Percentiles rank a stretch among this genome's conserved stretches.
These are phyloP conservation scores for Vairimorpha apis DNA, from an alignment of 371 early-diverging fungal species.

Conservation along the genomic window DNA sequence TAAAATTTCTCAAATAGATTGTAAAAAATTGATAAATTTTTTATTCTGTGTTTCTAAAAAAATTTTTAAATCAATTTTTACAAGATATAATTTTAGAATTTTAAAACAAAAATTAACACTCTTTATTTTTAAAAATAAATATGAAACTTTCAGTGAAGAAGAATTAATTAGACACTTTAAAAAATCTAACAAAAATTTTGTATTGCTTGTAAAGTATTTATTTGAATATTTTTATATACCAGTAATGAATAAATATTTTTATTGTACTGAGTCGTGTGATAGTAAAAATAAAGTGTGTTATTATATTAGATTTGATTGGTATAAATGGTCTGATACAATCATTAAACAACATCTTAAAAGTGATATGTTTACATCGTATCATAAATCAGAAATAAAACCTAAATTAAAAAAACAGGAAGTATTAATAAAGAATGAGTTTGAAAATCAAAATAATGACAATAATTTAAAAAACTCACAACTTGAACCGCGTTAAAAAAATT, in stretches of 20 bases:
- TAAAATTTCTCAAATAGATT: constrained; percentile 1
- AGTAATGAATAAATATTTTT: constrained; percentile 45
- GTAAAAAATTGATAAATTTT: constrained; percentile 43
- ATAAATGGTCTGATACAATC: constrained; percentile 1
- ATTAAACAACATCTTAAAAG: constrained; percentile 21
- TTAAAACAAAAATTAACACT: constrained; percentile 49
- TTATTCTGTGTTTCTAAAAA: constrained; percentile 56
- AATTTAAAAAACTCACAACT: not conserved
- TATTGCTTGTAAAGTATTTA: not conserved
- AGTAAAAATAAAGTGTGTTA: constrained; percentile 42
- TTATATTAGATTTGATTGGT: constrained; percentile 35
- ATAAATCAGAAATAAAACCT: too few species aligned
- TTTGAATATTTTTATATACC: constrained; percentile 46
- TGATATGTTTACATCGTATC: too few species aligned
- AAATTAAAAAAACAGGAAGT: too few species aligned
- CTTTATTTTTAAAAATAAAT: constrained; percentile 47
- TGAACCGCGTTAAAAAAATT: not conserved
- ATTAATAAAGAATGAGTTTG: too few species aligned
- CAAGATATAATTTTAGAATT: constrained; percentile 43
- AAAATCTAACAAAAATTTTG: constrained; percentile 18
- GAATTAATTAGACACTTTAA: constrained; percentile 45
- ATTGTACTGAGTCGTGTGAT: constrained; percentile 38
- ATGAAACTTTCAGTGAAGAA: constrained; percentile 35
- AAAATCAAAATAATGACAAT: too few species aligned
- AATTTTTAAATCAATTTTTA: constrained; percentile 29